These are phyloP conservation scores for Alternaria brassicicola DNA, from an alignment of 2,329 filamentous ascomycete genomes.

Conservation along the genomic window DNA sequence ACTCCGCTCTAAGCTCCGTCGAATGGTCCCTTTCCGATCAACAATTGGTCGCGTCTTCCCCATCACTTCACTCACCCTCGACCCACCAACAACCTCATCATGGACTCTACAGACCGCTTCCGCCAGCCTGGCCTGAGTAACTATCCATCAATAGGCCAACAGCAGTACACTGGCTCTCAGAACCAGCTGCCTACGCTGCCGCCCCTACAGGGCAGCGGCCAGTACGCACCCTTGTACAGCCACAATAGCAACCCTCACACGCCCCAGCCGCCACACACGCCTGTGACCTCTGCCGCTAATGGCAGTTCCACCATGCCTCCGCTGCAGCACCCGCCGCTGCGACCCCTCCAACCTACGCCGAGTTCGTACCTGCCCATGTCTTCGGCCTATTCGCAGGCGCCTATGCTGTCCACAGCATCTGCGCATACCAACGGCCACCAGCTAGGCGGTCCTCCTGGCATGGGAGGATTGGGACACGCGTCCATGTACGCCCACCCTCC, in stretches of 20 bases:
- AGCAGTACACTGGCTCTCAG: constrained; percentile 40
- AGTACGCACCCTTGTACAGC: constrained; percentile 43
- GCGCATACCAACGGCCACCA: constrained; percentile 45
- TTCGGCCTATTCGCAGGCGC: constrained; percentile 45
- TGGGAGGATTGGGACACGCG: constrained; percentile 45
- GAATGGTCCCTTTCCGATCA: constrained; percentile 39
- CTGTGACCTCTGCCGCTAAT: constrained; percentile 41
- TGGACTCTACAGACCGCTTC: constrained; percentile 45
- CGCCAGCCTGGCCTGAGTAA: constrained; percentile 44
- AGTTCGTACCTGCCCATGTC: constrained; percentile 43
- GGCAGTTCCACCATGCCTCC: constrained; percentile 42
- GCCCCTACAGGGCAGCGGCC: constrained; percentile 41
- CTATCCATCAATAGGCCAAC: constrained; percentile 41
- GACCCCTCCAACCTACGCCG: constrained; percentile 48
- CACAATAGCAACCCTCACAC: constrained; percentile 49
- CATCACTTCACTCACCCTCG: constrained; percentile 21
- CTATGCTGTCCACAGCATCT: constrained; percentile 41
- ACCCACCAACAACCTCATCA: constrained; percentile 26
- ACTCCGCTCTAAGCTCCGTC: constrained; percentile 33
- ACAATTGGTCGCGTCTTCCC: constrained; percentile 42
- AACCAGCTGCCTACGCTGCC: constrained; percentile 44
- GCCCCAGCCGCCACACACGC: constrained; percentile 46
- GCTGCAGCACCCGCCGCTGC: constrained; percentile 47
- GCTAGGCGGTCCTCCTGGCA: constrained; percentile 47
- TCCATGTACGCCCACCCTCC: constrained; percentile 48